These are phyloP conservation scores for Malus hybrid DNA, from an alignment of 331 rosid species.

Conservation along the genomic window DNA sequence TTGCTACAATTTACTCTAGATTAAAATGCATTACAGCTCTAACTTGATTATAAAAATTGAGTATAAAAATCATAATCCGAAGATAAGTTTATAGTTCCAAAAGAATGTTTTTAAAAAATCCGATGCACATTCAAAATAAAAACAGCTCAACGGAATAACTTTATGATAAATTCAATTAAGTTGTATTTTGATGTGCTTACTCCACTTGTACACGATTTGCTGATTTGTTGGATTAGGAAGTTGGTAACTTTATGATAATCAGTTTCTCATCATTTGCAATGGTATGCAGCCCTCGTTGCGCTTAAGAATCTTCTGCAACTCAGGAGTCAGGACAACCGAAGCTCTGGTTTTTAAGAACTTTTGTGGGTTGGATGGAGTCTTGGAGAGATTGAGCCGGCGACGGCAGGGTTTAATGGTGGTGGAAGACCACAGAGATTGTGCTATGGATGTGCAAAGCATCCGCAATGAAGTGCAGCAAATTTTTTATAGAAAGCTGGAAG, in stretches of 20 bases:
- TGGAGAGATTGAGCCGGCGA: slow-evolving; percentile 48
- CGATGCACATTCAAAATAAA: too few relatives aligned
- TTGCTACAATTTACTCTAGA: too few relatives aligned
- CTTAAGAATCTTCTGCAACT: slow-evolving; percentile 59
- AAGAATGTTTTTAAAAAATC: too few relatives aligned
- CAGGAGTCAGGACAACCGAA: slow-evolving; percentile 38
- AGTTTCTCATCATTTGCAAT: neutral
- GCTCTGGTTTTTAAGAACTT: slow-evolving; percentile 50
- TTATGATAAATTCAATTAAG: too few relatives aligned
- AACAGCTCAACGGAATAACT: accelerated
- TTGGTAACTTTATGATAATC: neutral
- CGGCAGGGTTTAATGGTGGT: slow-evolving; percentile 47
- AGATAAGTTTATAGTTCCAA: too few relatives aligned
- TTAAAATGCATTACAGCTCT: too few relatives aligned
- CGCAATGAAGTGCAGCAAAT: slow-evolving; percentile 62
- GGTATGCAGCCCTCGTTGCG: slow-evolving; percentile 51
- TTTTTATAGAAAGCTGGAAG: slow-evolving; percentile 39
- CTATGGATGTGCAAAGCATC: slow-evolving; percentile 59
- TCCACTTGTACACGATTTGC: neutral
- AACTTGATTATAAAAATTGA: too few relatives aligned
- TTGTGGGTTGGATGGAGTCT: slow-evolving; percentile 62
- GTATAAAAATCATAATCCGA: too few relatives aligned
- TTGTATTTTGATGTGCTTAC: neutral
- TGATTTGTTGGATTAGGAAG: neutral
- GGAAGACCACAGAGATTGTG: slow-evolving; percentile 58